These are phyloP conservation scores for Melampsora larici-populina DNA, from an alignment of 1,284 basidiomycete species.

Conservation along the genomic window DNA sequence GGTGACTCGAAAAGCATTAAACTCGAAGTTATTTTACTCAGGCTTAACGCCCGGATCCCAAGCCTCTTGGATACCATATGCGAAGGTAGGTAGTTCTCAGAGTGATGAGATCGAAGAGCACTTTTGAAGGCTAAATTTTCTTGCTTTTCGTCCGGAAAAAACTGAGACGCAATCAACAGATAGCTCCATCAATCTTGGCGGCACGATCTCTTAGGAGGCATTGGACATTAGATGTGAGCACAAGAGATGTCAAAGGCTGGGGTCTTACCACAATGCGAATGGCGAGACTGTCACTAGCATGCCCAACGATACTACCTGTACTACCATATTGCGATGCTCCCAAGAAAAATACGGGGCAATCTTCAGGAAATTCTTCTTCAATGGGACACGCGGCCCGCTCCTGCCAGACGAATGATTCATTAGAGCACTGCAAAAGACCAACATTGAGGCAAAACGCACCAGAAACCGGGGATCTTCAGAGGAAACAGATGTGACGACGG, in stretches of 20 bases:
- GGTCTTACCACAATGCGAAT: constrained; percentile 72
- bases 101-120: constrained; percentile 62
- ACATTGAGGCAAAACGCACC: constrained; percentile 57
- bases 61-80: constrained; percentile 70
- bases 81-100: constrained; percentile 69
- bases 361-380: constrained; percentile 81
- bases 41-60: constrained; percentile 67
- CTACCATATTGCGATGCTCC: constrained; percentile 90
- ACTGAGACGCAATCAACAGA: constrained; percentile 57
- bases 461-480: constrained; percentile 84
- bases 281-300: constrained; percentile 66
- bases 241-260: constrained; percentile 2
- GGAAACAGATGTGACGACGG: constrained; percentile 70
- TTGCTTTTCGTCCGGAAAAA: constrained; percentile 72
- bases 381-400: constrained; percentile 72
- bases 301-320: constrained; percentile 78
- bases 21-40: constrained; percentile 87
- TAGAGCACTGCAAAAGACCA: background rate
- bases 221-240: background rate
- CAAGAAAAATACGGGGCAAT: constrained; percentile 90
- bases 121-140: constrained; percentile 75
- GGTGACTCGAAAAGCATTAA: constrained; percentile 69
- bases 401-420: constrained; percentile 44
- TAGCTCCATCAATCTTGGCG: too few species aligned
- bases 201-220: background rate